phyloP scores from a whole-genome alignment of 495 filamentous ascomycete species.

The Annulohypoxylon nitens region DNA sequence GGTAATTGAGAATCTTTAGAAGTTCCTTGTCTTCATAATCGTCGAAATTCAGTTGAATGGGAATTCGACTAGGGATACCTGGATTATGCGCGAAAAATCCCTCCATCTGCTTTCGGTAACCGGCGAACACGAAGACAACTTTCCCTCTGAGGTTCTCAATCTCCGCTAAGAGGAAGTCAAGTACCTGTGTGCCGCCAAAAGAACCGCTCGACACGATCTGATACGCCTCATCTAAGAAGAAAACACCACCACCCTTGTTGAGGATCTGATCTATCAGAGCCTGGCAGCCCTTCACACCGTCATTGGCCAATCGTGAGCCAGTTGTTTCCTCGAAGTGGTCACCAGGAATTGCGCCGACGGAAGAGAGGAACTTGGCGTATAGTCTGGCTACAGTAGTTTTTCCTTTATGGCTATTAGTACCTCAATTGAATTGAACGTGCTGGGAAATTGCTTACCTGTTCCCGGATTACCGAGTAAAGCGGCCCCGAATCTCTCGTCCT shows the following conservation, averaged over 20 bases:
- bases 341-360: conserved; percentile 69
- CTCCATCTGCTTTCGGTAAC: conserved; percentile 85
- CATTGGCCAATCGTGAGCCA: conserved; percentile 74
- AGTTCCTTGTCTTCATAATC: conserved; percentile 80
- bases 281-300: conserved; percentile 69
- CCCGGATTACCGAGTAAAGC: conserved; percentile 84
- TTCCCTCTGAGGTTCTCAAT: conserved; percentile 82
- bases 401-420: conserved; percentile 58
- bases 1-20: conserved; percentile 71
- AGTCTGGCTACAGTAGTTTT: conserved; percentile 87
- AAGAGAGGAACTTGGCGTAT: conserved; percentile 76
- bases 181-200: conserved; percentile 68
- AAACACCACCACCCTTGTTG: conserved; percentile 72
- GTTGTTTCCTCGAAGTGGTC: conserved; percentile 74
- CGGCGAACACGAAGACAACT: conserved; percentile 81
- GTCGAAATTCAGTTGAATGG: conserved; percentile 71
- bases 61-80: conserved; percentile 79
- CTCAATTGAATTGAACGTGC: not conserved
- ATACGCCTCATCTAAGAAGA: conserved; percentile 86
- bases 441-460: conserved; percentile 65
- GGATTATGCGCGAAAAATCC: conserved; percentile 83
- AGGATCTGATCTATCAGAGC: conserved; percentile 69
- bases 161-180: conserved; percentile 81
- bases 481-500: conserved; percentile 71
- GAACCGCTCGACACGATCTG: conserved; percentile 72